Percentiles rank a stretch among this genome's conserved stretches.
These are phyloP conservation scores for Cryphonectria carpinicola DNA, from an alignment of 2,329 filamentous ascomycete species.

Conservation along the genomic window DNA sequence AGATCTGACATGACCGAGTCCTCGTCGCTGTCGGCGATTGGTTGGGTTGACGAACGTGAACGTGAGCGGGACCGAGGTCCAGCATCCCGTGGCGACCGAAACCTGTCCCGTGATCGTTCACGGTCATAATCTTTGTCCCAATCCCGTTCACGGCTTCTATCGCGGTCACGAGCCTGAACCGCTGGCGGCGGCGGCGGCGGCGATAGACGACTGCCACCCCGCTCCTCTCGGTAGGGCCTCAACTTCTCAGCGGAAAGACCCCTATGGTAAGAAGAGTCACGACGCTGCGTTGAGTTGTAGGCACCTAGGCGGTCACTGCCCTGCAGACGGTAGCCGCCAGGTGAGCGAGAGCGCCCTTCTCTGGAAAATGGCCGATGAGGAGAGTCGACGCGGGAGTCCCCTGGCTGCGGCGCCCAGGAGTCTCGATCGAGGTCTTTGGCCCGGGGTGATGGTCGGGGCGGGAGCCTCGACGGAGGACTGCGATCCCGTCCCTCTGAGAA, in stretches of 20 bases:
- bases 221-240: constrained; percentile 16
- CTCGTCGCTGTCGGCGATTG: constrained; percentile 21
- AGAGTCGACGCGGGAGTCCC: constrained; percentile 17
- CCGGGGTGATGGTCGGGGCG: constrained; percentile 16
- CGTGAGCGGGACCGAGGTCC: constrained; percentile 4
- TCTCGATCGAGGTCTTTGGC: constrained; percentile 11
- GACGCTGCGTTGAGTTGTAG: constrained; percentile 25
- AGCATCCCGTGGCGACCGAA: neutral
- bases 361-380: constrained; percentile 22
- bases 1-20: constrained; percentile 29
- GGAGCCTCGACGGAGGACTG: constrained; percentile 19
- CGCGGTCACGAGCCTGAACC: constrained; percentile 15
- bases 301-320: constrained; percentile 16
- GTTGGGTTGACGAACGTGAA: constrained; percentile 13
- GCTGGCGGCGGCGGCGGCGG: constrained; percentile 12
- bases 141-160: constrained; percentile 10
- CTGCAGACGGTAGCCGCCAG: constrained; percentile 22
- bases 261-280: constrained; percentile 28
- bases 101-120: neutral
- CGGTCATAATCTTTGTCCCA: neutral
- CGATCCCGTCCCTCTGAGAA: constrained; percentile 13
- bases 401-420: constrained; percentile 20
- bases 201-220: constrained; percentile 19
- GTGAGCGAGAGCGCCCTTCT: constrained; percentile 21
- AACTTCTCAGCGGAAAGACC: constrained; percentile 19